Percentiles rank a stretch among this genome's conserved stretches.
phyloP scores from a whole-genome alignment of 2,329 filamentous ascomycete species.

The Diplodia mutila region DNA sequence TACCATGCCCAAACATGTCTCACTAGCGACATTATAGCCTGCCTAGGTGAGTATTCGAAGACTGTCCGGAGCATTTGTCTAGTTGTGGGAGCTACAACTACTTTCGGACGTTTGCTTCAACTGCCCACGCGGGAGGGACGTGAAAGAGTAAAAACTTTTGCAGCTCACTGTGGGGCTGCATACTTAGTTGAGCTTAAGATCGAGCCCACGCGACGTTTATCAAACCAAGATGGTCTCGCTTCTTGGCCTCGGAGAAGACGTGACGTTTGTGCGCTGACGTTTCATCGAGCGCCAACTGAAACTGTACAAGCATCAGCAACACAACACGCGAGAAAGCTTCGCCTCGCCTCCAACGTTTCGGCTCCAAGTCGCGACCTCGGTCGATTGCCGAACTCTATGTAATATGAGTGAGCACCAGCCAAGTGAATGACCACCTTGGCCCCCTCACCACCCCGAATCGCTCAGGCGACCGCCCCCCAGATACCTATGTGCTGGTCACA shows the following conservation, averaged over 20 bases:
- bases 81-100: no score
- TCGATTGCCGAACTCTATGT: neutral
- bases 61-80: no score
- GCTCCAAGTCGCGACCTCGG: neutral
- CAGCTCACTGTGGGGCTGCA: neutral
- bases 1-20: no score
- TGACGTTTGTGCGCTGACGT: neutral
- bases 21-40: no score
- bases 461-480: neutral
- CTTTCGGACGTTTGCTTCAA: neutral
- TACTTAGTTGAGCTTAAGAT: neutral
- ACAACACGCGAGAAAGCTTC: neutral
- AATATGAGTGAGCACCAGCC: neutral
- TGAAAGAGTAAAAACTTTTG: neutral
- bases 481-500: slow-evolving; percentile 22
- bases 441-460: neutral
- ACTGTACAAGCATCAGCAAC: neutral
- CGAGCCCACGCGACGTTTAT: neutral
- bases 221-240: slow-evolving; percentile 4
- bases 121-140: neutral
- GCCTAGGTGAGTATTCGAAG: no score
- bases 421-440: neutral
- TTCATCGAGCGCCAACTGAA: slow-evolving; percentile 8
- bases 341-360: neutral
- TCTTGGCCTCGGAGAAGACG: neutral